A percentile compares a stretch with the other conserved stretches of the same genome.
Conservation (phyloP, 768 basidiomycete genomes). For the Pluteus cervinus region DNA sequence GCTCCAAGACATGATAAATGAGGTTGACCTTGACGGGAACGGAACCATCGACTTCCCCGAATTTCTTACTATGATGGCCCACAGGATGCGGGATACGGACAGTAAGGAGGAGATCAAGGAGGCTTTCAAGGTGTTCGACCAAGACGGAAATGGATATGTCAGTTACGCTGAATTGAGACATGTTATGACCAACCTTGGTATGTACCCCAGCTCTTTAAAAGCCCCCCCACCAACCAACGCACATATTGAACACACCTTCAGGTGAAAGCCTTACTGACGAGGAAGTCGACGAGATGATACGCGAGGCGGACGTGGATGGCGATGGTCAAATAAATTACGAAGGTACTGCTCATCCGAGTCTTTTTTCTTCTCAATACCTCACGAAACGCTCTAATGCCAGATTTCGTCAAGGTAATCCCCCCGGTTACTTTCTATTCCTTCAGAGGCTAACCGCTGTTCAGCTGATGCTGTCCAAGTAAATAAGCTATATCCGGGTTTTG, state of each 20-base stretch:
- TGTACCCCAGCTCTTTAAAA: neutral
- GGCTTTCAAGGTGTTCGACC: constrained; percentile 16
- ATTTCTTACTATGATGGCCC: constrained; percentile 9
- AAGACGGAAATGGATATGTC: constrained; percentile 19
- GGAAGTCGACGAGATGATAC: constrained; percentile 28
- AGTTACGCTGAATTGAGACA: constrained; percentile 21
- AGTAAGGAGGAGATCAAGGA: constrained; percentile 9
- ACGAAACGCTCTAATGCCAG: constrained; percentile 8
- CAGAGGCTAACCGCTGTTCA: constrained; percentile 2
- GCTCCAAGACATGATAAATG: constrained; percentile 9
- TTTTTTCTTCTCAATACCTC: constrained; percentile 1
- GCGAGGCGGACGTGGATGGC: constrained; percentile 40
- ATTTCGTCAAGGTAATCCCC: constrained; percentile 22
- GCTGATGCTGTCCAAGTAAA: constrained; percentile 29
- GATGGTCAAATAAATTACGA: constrained; percentile 76
- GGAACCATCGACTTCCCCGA: constrained; percentile 10
- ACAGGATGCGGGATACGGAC: constrained; percentile 9
- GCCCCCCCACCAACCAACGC: neutral
- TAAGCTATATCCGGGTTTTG: neutral
- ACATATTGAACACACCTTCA: constrained; percentile 4
- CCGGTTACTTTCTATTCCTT: neutral
- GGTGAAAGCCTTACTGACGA: constrained; percentile 26
- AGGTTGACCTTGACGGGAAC: constrained; percentile 8
- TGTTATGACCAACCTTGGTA: constrained; percentile 22
- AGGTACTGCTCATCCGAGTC: constrained; percentile 26